Evolutionary conservation across 2,329 filamentous ascomycete genomes (phyloP), one percentile per base, ranked within the genome.

Genomic region (Fusarium secorum): DNA sequence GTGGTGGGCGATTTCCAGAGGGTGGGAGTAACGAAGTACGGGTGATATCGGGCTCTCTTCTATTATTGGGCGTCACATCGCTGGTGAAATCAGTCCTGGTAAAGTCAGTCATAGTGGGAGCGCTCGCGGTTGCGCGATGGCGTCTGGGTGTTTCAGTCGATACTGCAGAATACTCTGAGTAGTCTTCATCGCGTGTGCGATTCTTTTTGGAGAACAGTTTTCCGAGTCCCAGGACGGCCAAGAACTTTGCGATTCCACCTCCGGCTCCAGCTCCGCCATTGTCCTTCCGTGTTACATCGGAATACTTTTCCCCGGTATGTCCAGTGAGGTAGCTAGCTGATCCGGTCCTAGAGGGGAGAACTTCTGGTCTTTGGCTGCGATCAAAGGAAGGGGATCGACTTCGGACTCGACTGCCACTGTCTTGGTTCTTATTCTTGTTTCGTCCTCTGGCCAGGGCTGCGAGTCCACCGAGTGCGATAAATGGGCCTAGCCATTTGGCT

Each of bases 131-230:
- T 69, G 75, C 81, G 57, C 81, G 81, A 42, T 82, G 78, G 48
- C 86, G 83, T 67, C 85, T 85, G 7, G 88, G 89, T 3, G 88
- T 90, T 59, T 90, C 88, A 0, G 86, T 89, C 4, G 86, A 85
- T 5, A 91, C 88, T 7, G 87, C 88, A 17, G 89, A 90, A 73
- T 90, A 89, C 64, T 88, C 87, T 11, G 89, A 90, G 72, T 90
- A 89, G 61, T 88, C 87, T 49, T 91, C 88, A 52, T 90, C 88
- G 26, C 83, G 80, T 42, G 80, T 79, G 41, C 79, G 80, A 32
- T 86, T 81, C 58, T 85, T 85, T 60, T 86, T 84, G 66, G 88
- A 87, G 75, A 87, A 86, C 53, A 89, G 79, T 33, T 88, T 88
- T 22, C 87, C 88, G 11, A 87, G 90, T 22, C 91, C 91, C 13